Conservation (phyloP, 176 grass and related monocot species). For the Poa annua region DNA sequence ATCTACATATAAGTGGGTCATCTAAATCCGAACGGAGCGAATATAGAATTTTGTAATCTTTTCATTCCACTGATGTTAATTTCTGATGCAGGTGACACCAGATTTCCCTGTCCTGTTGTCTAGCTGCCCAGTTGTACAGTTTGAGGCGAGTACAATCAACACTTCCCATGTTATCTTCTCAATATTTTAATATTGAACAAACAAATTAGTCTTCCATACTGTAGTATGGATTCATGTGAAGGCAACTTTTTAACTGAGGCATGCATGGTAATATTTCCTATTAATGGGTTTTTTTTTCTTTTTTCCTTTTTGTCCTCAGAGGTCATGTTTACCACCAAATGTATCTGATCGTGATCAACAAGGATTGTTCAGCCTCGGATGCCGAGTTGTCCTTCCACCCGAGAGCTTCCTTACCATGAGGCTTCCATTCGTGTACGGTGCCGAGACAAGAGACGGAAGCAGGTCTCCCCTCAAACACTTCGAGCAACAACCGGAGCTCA, state of each 20-base stretch:
- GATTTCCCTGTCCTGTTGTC: conserved; percentile 76
- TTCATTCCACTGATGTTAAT: conserved; percentile 35
- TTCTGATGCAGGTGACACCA: conserved; percentile 72
- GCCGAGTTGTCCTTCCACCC: conserved; percentile 77
- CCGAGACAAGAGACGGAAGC: conserved; percentile 65
- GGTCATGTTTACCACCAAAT: conserved; percentile 71
- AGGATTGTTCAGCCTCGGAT: conserved; percentile 74
- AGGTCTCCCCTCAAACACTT: conserved; percentile 60
- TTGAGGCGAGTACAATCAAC: conserved; percentile 60
- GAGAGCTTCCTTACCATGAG: conserved; percentile 92
- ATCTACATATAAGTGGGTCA: no score
- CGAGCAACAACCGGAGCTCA: conserved; percentile 71
- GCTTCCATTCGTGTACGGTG: conserved; percentile 88
- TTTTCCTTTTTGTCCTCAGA: conserved; percentile 52
- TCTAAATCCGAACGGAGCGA: no score
- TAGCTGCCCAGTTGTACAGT: conserved; percentile 82
- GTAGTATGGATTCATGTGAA: conserved; percentile 27
- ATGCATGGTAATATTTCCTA: conserved; percentile 24
- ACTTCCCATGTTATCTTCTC: conserved; percentile 11
- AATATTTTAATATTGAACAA: conserved; percentile 13
- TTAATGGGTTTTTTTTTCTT: not conserved
- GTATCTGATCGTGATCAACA: conserved; percentile 62
- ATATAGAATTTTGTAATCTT: conserved; percentile 1
- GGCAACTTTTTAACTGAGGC: not conserved
- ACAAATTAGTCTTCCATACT: conserved; percentile 11